phyloP scores from a whole-genome alignment of 208 protist species.

The Trypanosoma platydactyli region DNA sequence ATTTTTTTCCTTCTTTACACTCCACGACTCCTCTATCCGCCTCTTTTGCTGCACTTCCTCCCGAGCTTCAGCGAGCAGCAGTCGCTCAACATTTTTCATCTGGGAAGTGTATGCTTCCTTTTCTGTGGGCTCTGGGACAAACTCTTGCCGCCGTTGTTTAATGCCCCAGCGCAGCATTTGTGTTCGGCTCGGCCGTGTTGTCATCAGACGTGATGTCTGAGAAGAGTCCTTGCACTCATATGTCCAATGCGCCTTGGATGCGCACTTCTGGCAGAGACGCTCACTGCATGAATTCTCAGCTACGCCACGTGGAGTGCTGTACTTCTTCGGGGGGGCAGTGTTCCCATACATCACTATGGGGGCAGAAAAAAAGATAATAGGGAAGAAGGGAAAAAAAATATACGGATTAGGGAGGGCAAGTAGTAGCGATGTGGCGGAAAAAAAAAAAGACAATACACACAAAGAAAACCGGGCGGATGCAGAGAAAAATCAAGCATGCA shows the following conservation, averaged over 20 bases:
- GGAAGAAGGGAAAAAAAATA: constrained; percentile 7
- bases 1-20: background rate
- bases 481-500: no score
- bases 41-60: constrained; percentile 4
- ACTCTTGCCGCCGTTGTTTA: constrained; percentile 51
- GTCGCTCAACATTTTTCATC: constrained; percentile 24
- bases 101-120: constrained; percentile 48
- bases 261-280: constrained; percentile 68
- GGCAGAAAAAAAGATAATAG: background rate
- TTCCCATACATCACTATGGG: constrained; percentile 53
- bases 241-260: constrained; percentile 71
- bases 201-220: constrained; percentile 30
- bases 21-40: background rate
- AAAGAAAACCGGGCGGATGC: constrained; percentile 7
- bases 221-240: constrained; percentile 55
- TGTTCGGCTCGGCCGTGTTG: constrained; percentile 60
- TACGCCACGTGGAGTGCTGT: constrained; percentile 71
- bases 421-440: background rate
- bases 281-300: constrained; percentile 24
- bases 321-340: constrained; percentile 70
- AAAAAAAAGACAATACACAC: constrained; percentile 13
- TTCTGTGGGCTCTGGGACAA: constrained; percentile 69
- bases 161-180: constrained; percentile 83
- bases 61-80: constrained; percentile 24
- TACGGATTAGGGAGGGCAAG: background rate